Conservation (phyloP, 257 asterid genomes). For the Verbascum thapsus region DNA sequence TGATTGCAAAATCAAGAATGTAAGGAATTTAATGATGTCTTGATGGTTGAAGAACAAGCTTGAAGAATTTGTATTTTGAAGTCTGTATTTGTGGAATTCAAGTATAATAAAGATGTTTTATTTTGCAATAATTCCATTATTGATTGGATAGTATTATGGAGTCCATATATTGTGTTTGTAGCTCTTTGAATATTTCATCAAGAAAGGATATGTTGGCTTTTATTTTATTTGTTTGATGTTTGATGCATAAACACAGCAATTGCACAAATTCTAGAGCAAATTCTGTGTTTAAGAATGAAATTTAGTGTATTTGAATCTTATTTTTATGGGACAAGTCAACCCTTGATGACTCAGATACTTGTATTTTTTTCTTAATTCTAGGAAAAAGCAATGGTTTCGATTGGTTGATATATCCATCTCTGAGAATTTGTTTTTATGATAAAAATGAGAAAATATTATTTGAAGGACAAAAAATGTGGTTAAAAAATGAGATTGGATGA, state of each 20-base stretch:
- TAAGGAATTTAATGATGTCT: slow-evolving; percentile 30
- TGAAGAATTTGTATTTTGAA: slow-evolving; percentile 26
- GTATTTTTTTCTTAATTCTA: too few relatives aligned
- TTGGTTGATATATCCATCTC: too few relatives aligned
- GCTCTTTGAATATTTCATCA: slow-evolving; percentile 22
- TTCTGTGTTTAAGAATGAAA: too few relatives aligned
- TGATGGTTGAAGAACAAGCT: slow-evolving; percentile 26
- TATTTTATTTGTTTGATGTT: background rate
- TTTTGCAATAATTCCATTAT: slow-evolving; percentile 40
- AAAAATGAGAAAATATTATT: too few relatives aligned
- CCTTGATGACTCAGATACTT: too few relatives aligned
- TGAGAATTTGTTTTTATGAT: too few relatives aligned
- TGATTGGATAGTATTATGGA: slow-evolving; percentile 30
- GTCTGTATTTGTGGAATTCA: slow-evolving; percentile 16
- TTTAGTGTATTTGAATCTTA: too few relatives aligned
- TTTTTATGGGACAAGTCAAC: too few relatives aligned
- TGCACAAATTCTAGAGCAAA: too few relatives aligned
- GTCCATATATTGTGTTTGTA: slow-evolving; percentile 33
- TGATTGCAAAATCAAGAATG: slow-evolving; percentile 86
- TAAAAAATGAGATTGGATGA: too few relatives aligned
- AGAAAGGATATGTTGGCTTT: slow-evolving; percentile 2
- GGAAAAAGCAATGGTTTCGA: too few relatives aligned
- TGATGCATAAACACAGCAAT: background rate
- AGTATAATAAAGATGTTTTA: slow-evolving; percentile 30
- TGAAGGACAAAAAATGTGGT: too few relatives aligned